A percentile compares a stretch with the other conserved stretches of the same genome.
These are phyloP conservation scores for Pezicula radicicola DNA, from an alignment of 2,329 filamentous ascomycete genomes.

Conservation along the genomic window DNA sequence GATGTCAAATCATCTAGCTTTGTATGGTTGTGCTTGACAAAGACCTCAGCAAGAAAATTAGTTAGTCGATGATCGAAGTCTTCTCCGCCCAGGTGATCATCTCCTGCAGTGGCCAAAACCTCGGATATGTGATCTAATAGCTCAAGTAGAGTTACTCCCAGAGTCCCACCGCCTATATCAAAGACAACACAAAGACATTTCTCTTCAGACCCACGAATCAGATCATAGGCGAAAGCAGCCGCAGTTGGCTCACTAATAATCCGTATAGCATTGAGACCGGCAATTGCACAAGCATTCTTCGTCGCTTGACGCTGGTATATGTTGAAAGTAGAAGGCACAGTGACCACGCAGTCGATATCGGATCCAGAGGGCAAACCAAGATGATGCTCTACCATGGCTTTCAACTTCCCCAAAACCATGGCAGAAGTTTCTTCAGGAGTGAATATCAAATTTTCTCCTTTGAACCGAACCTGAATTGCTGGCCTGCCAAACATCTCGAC, in stretches of 20 bases:
- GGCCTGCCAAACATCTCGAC: not conserved
- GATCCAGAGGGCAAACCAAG: no score
- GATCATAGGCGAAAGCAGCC: conserved; percentile 68
- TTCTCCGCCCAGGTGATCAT: conserved; percentile 2
- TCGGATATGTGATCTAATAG: conserved; percentile 9
- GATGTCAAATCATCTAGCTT: not conserved
- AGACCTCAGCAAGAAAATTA: not conserved
- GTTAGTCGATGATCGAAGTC: conserved; percentile 1
- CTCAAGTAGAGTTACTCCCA: conserved; percentile 6
- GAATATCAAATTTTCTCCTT: not conserved
- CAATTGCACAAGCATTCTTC: conserved; percentile 69
- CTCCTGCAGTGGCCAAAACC: not conserved
- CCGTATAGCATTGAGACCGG: conserved; percentile 69
- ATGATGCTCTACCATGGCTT: conserved; percentile 3
- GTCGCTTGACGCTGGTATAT: conserved; percentile 72
- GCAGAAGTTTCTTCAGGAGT: conserved; percentile 6
- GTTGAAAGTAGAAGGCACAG: conserved; percentile 73
- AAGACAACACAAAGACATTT: not conserved
- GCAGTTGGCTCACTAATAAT: conserved; percentile 75
- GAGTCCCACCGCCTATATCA: conserved; percentile 2
- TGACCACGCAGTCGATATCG: conserved; percentile 47
- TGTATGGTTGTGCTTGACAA: not conserved
- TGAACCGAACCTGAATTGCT: conserved; percentile 2
- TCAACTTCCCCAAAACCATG: conserved; percentile 8
- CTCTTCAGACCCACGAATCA: conserved; percentile 40